Evolutionary conservation across 2,329 filamentous ascomycete genomes (phyloP).

Genomic region (Myotisia sp.): DNA sequence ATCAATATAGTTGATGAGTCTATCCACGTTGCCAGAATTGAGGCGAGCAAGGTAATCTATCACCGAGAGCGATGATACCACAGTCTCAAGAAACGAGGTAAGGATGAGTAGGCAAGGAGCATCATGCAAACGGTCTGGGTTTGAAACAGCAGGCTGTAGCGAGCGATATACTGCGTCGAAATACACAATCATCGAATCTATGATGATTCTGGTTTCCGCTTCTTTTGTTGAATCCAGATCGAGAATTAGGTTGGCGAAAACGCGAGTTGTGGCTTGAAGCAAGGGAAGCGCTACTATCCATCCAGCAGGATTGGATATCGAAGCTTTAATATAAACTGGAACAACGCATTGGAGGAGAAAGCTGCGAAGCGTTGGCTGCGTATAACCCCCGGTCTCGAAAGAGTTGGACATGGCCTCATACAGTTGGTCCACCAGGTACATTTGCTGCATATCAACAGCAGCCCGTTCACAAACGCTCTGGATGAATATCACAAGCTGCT

Average conservation of each 20-base stretch:
- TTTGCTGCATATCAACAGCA: conserved; percentile 43
- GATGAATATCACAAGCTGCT: conserved; percentile 44
- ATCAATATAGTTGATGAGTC: conserved; percentile 21
- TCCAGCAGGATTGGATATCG: conserved; percentile 32
- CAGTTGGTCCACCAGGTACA: conserved; percentile 42
- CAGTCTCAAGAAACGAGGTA: conserved; percentile 27
- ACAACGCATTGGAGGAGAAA: conserved; percentile 42
- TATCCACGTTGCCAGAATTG: conserved; percentile 14
- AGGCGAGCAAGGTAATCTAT: conserved; percentile 35
- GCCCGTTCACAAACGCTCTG: conserved; percentile 46
- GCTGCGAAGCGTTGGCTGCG: conserved; percentile 35
- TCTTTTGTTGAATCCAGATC: conserved; percentile 31
- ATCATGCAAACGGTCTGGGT: conserved; percentile 24
- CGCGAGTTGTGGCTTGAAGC: conserved; percentile 32
- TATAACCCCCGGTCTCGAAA: conserved; percentile 27
- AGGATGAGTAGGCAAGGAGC: conserved; percentile 27
- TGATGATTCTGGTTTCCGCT: conserved; percentile 24
- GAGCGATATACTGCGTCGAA: conserved; percentile 27
- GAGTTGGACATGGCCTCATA: conserved; percentile 34
- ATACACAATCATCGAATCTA: conserved; percentile 25
- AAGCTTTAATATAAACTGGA: conserved; percentile 41
- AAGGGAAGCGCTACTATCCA: conserved; percentile 42
- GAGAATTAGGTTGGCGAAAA: conserved; percentile 33
- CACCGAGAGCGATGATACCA: conserved; percentile 27
- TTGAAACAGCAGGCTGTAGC: conserved; percentile 23